Evolutionary conservation across 1,284 basidiomycete genomes (phyloP).

Genomic region (Tylopilus orsonianus): DNA sequence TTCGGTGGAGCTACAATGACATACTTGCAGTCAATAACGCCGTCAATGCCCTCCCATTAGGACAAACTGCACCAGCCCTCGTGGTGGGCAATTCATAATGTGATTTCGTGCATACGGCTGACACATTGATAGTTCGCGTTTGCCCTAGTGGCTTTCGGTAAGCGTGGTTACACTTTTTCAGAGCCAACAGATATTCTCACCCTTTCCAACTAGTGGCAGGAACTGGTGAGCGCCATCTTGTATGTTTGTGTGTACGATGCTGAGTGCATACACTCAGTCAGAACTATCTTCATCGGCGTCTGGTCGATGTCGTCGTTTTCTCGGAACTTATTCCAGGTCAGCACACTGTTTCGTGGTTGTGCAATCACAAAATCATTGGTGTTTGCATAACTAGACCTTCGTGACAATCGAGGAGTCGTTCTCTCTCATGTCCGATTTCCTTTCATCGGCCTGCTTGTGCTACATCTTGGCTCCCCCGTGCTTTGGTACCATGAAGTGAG

Average conservation of each 20-base stretch:
- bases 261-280: conserved; percentile 11
- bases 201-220: conserved; percentile 4
- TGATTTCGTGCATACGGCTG: background rate
- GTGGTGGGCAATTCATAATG: conserved; percentile 7
- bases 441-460: conserved; percentile 20
- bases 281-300: conserved; percentile 14
- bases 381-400: conserved; percentile 5
- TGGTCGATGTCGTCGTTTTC: conserved; percentile 11
- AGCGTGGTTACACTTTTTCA: background rate
- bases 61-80: conserved; percentile 12
- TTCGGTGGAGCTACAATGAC: background rate
- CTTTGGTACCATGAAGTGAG: conserved; percentile 10
- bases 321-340: conserved; percentile 13
- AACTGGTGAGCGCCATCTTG: conserved; percentile 5
- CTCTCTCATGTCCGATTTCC: conserved; percentile 18
- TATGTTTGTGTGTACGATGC: background rate
- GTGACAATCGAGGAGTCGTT: conserved; percentile 18
- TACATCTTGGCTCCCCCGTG: conserved; percentile 17
- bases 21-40: conserved; percentile 10
- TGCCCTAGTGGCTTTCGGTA: conserved; percentile 15
- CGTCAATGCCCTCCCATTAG: conserved; percentile 12
- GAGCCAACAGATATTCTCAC: conserved; percentile 1
- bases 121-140: conserved; percentile 9
- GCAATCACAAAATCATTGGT: background rate
- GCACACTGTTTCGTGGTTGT: background rate